Conservation (phyloP, 2,329 filamentous ascomycete genomes). For the Penicillium sp. region DNA sequence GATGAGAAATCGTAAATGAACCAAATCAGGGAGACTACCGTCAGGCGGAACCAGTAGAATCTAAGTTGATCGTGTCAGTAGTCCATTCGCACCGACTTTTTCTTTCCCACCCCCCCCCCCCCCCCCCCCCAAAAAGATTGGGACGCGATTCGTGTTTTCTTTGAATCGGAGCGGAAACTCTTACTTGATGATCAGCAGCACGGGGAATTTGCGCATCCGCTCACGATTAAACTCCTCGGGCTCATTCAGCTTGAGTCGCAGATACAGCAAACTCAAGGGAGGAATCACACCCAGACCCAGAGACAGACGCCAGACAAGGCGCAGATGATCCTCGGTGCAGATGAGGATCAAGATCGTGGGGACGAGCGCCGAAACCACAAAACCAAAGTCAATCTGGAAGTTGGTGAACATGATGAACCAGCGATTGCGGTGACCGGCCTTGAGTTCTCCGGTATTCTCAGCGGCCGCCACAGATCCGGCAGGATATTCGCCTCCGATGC, state of each 20-base stretch:
- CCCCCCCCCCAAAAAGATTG: too few relatives aligned
- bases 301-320: slow-evolving; percentile 74
- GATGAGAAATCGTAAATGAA: slow-evolving; percentile 82
- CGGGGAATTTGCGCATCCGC: slow-evolving; percentile 59
- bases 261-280: slow-evolving; percentile 62
- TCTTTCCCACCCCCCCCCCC: too few relatives aligned
- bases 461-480: slow-evolving; percentile 73
- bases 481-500: slow-evolving; percentile 60
- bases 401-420: slow-evolving; percentile 93
- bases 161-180: slow-evolving; percentile 4
- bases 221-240: slow-evolving; percentile 70
- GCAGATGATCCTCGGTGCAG: slow-evolving; percentile 56
- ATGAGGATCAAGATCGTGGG: slow-evolving; percentile 61
- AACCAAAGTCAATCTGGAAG: slow-evolving; percentile 78
- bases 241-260: slow-evolving; percentile 69
- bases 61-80: slow-evolving; percentile 37
- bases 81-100: slow-evolving; percentile 17
- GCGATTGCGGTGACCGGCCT: slow-evolving; percentile 71
- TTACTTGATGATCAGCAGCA: slow-evolving; percentile 46
- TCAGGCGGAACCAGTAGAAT: slow-evolving; percentile 70
- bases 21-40: slow-evolving; percentile 69
- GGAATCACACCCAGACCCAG: slow-evolving; percentile 75
- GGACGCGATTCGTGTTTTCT: slow-evolving; percentile 17
- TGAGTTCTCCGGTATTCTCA: slow-evolving; percentile 77
- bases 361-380: slow-evolving; percentile 72